Evolutionary conservation across 371 early-diverging fungal species (phyloP).

Genomic region (Apophysomyces sp.): DNA sequence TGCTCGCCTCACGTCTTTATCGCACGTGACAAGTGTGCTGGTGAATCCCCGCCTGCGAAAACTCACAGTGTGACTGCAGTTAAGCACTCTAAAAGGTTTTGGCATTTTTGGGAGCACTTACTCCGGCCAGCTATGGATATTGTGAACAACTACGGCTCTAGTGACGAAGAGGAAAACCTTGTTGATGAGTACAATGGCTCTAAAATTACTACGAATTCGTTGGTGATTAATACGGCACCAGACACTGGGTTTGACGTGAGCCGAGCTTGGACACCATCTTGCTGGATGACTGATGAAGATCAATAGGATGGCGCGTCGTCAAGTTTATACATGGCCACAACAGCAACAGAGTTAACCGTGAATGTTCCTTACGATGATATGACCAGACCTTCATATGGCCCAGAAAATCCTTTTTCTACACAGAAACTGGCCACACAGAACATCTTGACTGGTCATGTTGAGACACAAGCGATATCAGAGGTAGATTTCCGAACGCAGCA

Average conservation of each 20-base stretch:
- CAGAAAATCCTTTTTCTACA: conserved; percentile 71
- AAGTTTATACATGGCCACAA: conserved; percentile 59
- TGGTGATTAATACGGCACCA: conserved; percentile 66
- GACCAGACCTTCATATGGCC: conserved; percentile 68
- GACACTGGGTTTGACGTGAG: conserved; percentile 74
- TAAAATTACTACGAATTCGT: conserved; percentile 5
- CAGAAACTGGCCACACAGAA: conserved; percentile 57
- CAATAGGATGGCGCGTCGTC: conserved; percentile 26
- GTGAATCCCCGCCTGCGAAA: no score
- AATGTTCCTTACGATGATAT: conserved; percentile 82
- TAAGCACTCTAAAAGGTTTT: no score
- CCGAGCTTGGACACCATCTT: background rate
- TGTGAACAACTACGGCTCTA: conserved; percentile 52
- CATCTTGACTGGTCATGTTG: conserved; percentile 79
- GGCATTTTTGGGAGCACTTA: no score
- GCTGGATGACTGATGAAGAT: background rate
- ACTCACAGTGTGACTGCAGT: no score
- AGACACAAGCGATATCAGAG: conserved; percentile 77
- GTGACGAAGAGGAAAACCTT: conserved; percentile 50
- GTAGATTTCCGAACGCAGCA: conserved; percentile 76
- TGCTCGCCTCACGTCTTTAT: no score
- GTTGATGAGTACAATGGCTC: conserved; percentile 9
- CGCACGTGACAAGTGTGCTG: no score
- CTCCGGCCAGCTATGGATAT: conserved; percentile 44
- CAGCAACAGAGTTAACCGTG: conserved; percentile 68